phyloP scores from a whole-genome alignment of 805 yeast genomes.

The Wickerhamomyces bisporus region DNA sequence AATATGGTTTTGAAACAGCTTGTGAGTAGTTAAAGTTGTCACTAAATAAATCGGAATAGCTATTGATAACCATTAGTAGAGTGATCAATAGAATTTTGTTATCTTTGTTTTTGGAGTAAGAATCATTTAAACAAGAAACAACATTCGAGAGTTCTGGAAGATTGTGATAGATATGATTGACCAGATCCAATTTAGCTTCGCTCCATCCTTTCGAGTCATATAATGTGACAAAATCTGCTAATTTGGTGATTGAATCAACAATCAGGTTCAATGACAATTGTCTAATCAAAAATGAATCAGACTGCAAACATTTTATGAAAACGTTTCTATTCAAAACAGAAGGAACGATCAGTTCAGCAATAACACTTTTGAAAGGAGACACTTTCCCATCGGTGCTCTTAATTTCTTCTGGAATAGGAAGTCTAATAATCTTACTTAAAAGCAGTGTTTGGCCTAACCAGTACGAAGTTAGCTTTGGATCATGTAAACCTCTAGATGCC shows the following conservation, averaged over 20 bases:
- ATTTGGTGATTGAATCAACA: conserved; percentile 47
- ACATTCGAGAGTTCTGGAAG: conserved; percentile 51
- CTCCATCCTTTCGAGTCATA: conserved; percentile 39
- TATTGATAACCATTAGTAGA: conserved; percentile 37
- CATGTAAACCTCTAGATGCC: conserved; percentile 64
- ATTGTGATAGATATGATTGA: conserved; percentile 26
- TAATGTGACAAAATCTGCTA: conserved; percentile 33
- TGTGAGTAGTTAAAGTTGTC: conserved; percentile 27
- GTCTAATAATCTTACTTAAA: conserved; percentile 50
- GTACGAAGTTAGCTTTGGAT: conserved; percentile 74
- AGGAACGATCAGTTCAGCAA: conserved; percentile 60
- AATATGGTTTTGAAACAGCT: conserved; percentile 29
- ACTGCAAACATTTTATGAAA: conserved; percentile 52
- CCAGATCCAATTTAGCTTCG: conserved; percentile 28
- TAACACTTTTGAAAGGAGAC: conserved; percentile 30
- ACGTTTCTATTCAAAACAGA: conserved; percentile 54
- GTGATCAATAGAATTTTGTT: conserved; percentile 46
- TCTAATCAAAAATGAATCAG: conserved; percentile 45
- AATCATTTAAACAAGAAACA: conserved; percentile 38
- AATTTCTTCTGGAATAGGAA: conserved; percentile 46
- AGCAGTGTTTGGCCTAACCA: conserved; percentile 75
- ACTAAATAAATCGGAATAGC: conserved; percentile 35
- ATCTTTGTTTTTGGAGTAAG: conserved; percentile 29
- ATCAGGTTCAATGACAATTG: conserved; percentile 64
- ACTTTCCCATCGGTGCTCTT: conserved; percentile 18